Percentiles rank a stretch among this genome's conserved stretches.
Conservation (phyloP, 495 filamentous ascomycete genomes). For the Daldinia bambusicola region DNA sequence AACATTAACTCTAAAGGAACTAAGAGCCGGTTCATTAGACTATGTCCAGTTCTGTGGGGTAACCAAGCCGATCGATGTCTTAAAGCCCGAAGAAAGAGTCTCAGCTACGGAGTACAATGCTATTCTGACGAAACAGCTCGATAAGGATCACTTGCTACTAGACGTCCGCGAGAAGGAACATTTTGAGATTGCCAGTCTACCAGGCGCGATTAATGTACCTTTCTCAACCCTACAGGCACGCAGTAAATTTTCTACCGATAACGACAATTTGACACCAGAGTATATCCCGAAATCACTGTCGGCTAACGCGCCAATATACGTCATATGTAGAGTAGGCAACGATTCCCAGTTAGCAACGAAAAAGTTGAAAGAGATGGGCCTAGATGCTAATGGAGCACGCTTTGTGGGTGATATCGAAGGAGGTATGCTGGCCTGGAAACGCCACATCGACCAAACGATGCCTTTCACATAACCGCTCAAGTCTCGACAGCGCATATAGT, state of each 20-base stretch:
- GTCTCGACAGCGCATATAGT: slow-evolving; percentile 16
- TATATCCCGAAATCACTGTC: slow-evolving; percentile 57
- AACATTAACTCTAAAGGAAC: slow-evolving; percentile 68
- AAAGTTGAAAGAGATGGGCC: slow-evolving; percentile 72
- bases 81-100: slow-evolving; percentile 70
- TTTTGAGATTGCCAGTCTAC: slow-evolving; percentile 80
- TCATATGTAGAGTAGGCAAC: slow-evolving; percentile 87
- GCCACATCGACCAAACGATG: slow-evolving; percentile 76
- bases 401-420: slow-evolving; percentile 82
- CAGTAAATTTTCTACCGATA: slow-evolving; percentile 37
- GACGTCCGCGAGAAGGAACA: slow-evolving; percentile 88
- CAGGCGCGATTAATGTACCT: slow-evolving; percentile 80
- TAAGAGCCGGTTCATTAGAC: slow-evolving; percentile 72
- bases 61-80: slow-evolving; percentile 57
- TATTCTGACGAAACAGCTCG: slow-evolving; percentile 41
- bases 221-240: slow-evolving; percentile 66
- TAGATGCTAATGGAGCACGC: slow-evolving; percentile 65
- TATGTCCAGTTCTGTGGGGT: slow-evolving; percentile 84
- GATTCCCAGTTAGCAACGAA: slow-evolving; percentile 85
- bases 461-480: slow-evolving; percentile 68
- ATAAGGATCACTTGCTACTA: slow-evolving; percentile 65
- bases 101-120: slow-evolving; percentile 64
- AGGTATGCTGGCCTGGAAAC: slow-evolving; percentile 85
- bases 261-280: slow-evolving; percentile 38
- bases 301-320: slow-evolving; percentile 65